Conservation (phyloP, 768 basidiomycete species). For the Calocybe indica region DNA sequence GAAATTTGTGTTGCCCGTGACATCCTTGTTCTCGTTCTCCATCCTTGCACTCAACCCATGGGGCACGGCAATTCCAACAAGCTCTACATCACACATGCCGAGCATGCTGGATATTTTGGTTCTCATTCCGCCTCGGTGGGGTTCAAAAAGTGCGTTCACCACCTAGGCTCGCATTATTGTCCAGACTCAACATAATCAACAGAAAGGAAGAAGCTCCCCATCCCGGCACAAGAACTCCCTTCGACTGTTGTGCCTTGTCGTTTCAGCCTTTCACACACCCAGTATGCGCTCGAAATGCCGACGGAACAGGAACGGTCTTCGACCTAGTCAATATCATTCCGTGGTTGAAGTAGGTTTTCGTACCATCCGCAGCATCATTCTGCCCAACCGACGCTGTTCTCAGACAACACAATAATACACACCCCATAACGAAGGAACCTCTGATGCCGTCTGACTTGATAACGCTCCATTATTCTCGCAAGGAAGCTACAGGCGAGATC, state of each 20-base stretch:
- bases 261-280: constrained; percentile 88
- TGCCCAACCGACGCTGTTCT: constrained; percentile 6
- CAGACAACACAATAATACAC: constrained; percentile 77
- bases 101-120: constrained; percentile 76
- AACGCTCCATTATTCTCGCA: constrained; percentile 75
- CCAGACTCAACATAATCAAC: constrained; percentile 7
- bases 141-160: constrained; percentile 47
- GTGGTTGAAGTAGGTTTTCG: constrained; percentile 74
- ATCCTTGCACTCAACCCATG: constrained; percentile 36
- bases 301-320: constrained; percentile 78
- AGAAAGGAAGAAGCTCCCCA: constrained; percentile 68
- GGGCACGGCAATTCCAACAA: constrained; percentile 87
- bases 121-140: constrained; percentile 79
- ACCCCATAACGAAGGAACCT: constrained; percentile 71
- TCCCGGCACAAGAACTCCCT: constrained; percentile 64
- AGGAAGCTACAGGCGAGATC: constrained; percentile 75
- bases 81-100: constrained; percentile 84
- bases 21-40: neutral
- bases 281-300: constrained; percentile 78
- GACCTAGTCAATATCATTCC: constrained; percentile 91
- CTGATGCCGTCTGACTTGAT: constrained; percentile 71
- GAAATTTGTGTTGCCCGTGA: neutral
- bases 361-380: neutral
- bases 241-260: constrained; percentile 89
- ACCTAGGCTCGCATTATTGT: constrained; percentile 2